These are phyloP conservation scores for Podaxis sp. DNA, from an alignment of 768 basidiomycete genomes.

Conservation along the genomic window DNA sequence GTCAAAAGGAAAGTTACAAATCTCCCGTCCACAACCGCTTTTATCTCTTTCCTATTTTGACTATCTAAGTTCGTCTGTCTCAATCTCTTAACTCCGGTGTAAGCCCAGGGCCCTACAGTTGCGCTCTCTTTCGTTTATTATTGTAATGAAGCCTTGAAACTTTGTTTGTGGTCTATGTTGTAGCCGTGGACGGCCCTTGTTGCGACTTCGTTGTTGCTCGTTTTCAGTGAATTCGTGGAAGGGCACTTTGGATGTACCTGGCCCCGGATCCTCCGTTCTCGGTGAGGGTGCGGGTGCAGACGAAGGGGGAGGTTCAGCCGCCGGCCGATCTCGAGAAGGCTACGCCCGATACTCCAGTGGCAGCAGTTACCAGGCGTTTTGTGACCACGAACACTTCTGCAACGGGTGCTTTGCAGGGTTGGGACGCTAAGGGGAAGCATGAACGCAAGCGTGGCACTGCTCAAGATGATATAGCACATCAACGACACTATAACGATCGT, in stretches of 20 bases:
- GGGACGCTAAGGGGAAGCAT: background rate
- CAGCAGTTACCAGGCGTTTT: background rate
- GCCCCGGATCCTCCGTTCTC: background rate
- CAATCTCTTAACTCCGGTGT: too few relatives aligned
- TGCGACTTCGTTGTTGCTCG: conserved; percentile 24
- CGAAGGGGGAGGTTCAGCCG: background rate
- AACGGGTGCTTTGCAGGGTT: background rate
- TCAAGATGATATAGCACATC: background rate
- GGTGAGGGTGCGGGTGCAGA: background rate
- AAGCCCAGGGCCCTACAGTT: conserved; percentile 4
- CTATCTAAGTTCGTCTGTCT: too few relatives aligned
- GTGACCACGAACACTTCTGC: background rate
- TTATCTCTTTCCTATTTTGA: too few relatives aligned
- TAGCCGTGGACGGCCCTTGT: conserved; percentile 34
- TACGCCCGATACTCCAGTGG: background rate
- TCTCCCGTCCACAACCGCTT: too few relatives aligned
- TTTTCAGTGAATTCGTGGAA: conserved; percentile 5
- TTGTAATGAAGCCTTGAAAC: background rate
- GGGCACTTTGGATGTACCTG: background rate
- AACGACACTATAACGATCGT: background rate
- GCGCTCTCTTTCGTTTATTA: background rate
- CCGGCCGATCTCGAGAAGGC: background rate
- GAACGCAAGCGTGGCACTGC: background rate
- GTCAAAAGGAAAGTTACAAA: too few relatives aligned
- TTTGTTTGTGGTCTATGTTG: background rate